These are phyloP conservation scores for Phytophthora foliorum DNA, from an alignment of 352 stramenopile species.

Conservation along the genomic window DNA sequence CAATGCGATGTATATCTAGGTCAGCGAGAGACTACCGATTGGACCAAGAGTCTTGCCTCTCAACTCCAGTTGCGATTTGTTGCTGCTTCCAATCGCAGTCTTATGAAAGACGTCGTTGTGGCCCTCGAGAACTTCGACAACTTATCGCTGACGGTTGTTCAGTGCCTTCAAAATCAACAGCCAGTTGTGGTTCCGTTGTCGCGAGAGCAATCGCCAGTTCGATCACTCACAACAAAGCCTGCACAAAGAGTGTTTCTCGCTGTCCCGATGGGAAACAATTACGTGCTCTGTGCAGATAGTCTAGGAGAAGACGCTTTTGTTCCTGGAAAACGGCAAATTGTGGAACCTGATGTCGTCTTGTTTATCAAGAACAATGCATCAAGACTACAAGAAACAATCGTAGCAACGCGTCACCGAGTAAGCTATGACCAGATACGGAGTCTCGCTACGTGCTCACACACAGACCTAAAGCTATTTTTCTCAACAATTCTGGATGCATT, in stretches of 20 bases:
- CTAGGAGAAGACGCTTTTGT: constrained; percentile 62
- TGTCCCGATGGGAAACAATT: constrained; percentile 60
- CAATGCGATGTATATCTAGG: constrained; percentile 66
- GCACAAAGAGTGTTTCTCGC: constrained; percentile 49
- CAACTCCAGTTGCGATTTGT: constrained; percentile 45
- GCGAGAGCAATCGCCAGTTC: constrained; percentile 36
- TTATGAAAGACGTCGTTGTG: constrained; percentile 57
- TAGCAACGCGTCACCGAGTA: constrained; percentile 44
- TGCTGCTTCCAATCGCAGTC: constrained; percentile 53
- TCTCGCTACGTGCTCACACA: constrained; percentile 42
- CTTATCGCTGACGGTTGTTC: constrained; percentile 49
- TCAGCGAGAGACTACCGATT: constrained; percentile 33
- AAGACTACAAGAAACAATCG: constrained; percentile 49
- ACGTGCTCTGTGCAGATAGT: constrained; percentile 69
- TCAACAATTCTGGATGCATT: constrained; percentile 50
- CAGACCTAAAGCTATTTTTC: constrained; percentile 52
- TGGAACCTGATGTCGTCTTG: constrained; percentile 63
- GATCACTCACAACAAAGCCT: constrained; percentile 38
- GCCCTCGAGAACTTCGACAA: constrained; percentile 39
- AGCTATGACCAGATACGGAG: constrained; percentile 60
- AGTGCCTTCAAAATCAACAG: constrained; percentile 54
- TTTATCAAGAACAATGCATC: constrained; percentile 54
- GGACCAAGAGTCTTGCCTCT: constrained; percentile 21
- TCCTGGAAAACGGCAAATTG: constrained; percentile 25
- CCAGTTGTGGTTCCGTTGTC: constrained; percentile 43